Percentiles rank a stretch among this genome's conserved stretches.
These are phyloP conservation scores for Zoysia matrella DNA, from an alignment of 202 grass and related monocot genomes.

Conservation along the genomic window DNA sequence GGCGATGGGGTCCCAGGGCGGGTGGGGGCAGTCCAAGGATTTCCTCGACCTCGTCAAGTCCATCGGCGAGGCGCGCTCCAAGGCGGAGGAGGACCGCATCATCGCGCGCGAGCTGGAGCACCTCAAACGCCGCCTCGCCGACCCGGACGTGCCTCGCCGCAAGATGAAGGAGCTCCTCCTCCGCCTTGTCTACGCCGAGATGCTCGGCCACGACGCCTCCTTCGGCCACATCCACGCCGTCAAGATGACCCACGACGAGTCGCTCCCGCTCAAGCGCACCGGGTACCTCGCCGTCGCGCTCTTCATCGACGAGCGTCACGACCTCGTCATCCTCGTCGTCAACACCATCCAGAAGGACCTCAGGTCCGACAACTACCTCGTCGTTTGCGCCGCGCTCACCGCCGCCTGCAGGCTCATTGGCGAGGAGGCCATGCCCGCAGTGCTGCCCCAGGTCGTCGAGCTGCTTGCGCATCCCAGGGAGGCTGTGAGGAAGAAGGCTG, in stretches of 20 bases:
- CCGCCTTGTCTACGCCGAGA: slow-evolving; percentile 97
- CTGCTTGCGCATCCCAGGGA: slow-evolving; percentile 89
- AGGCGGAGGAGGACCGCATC: slow-evolving; percentile 99
- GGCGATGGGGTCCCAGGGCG: slow-evolving; percentile 94
- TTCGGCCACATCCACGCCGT: slow-evolving; percentile 99
- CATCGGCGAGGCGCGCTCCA: slow-evolving; percentile 97
- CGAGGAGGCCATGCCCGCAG: slow-evolving; percentile 96
- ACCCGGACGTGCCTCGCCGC: slow-evolving; percentile 87
- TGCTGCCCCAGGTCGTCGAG: slow-evolving; percentile 94
- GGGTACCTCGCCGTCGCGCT: slow-evolving; percentile 98
- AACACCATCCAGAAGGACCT: slow-evolving; percentile 99
- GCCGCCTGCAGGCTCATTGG: slow-evolving; percentile 87
- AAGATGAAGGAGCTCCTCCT: slow-evolving; percentile 98
- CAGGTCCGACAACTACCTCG: slow-evolving; percentile 92
- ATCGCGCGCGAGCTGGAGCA: slow-evolving; percentile 88
- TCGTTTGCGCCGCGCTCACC: slow-evolving; percentile 80
- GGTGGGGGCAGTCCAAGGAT: slow-evolving; percentile 91
- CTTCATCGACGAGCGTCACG: slow-evolving; percentile 93
- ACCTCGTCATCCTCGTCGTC: slow-evolving; percentile 97
- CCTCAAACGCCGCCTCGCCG: slow-evolving; percentile 85
- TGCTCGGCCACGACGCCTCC: slow-evolving; percentile 98
- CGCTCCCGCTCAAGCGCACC: slow-evolving; percentile 88
- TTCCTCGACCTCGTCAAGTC: slow-evolving; percentile 99
- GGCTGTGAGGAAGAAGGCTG: slow-evolving; percentile 94
- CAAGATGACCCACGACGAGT: slow-evolving; percentile 99